phyloP scores from a whole-genome alignment of 768 basidiomycete species.

The Royoungia palumana region DNA sequence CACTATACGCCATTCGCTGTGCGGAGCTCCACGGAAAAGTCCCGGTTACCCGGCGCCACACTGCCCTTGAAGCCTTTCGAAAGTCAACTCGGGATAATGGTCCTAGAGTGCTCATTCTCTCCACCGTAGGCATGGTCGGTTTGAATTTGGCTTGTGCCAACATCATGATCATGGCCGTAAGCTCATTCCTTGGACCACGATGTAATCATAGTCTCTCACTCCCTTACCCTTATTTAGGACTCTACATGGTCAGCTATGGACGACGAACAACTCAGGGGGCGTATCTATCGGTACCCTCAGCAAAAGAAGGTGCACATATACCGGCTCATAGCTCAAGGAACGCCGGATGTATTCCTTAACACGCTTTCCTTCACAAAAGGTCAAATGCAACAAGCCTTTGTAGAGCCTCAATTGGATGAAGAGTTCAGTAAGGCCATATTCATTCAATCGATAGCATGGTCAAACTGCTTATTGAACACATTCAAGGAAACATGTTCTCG shows the following conservation, averaged over 20 bases:
- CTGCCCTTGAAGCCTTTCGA: neutral
- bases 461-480: too few relatives aligned
- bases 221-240: neutral
- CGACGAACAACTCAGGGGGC: constrained; percentile 18
- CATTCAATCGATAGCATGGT: too few relatives aligned
- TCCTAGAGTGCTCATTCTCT: neutral
- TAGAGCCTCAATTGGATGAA: too few relatives aligned
- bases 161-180: neutral
- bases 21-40: neutral
- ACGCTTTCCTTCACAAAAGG: constrained; percentile 21
- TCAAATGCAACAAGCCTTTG: too few relatives aligned
- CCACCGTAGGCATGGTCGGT: neutral
- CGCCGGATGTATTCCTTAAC: constrained; percentile 21
- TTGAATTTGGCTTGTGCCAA: neutral
- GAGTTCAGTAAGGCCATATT: too few relatives aligned
- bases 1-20: too few relatives aligned
- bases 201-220: too few relatives aligned
- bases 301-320: constrained; percentile 21
- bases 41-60: neutral
- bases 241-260: constrained; percentile 5
- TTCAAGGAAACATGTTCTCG: too few relatives aligned
- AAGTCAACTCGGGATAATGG: neutral
- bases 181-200: neutral
- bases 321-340: constrained; percentile 3
- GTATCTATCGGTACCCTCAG: constrained; percentile 14